Base-by-base conservation (phyloP, 306 rosid species). In the Vigna nakashimae region DNA sequence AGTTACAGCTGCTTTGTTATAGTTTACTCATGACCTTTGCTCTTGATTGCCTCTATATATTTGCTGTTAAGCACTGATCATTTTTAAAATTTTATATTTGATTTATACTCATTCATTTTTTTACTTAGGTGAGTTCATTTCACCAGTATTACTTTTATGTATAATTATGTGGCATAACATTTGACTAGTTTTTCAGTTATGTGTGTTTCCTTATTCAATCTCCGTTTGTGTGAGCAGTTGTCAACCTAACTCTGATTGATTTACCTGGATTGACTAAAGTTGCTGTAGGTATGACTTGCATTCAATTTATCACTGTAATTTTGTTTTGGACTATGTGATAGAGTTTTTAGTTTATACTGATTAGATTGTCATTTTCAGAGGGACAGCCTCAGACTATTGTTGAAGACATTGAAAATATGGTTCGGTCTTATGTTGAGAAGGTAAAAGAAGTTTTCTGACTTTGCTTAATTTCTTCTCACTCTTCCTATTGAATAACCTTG, bases 221-320 rank as follows among this genome's bases (percentile, higher is more conserved):
- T 75, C 20, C 50, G 18, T 57, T 72, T 45, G 18, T 83, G 60
- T 86, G 83, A 26, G 86, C 95, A 94, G 98, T 94, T 87, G 98
- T 94, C 87, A 94, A 94, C 95, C 88, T 94, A 49, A 94, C 98
- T 52, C 89, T 94, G 59, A 76, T 94, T 72, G 98, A 94, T 87
- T 87, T 94, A 43, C 98, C 98, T 43, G 98, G 98, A 77, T 89
- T 94, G 86, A 94, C 98, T 22, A 94, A 94, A 82, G 98, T 94
- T 69, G 98, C 98, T 52, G 51, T 94, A 83, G 98, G 98, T 94
- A 90, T 63, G 90, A 84, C 71, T 22, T 51, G 32, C 60, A 13
- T 75, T 76, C 68, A 30, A 68, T 26, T 40, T 9, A 17, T 69
- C 10, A 40, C 15, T 49, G 34, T 49, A 9, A 17, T 73, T 55